Conservation (phyloP, 768 basidiomycete species). For the Tephrocybe sp. region DNA sequence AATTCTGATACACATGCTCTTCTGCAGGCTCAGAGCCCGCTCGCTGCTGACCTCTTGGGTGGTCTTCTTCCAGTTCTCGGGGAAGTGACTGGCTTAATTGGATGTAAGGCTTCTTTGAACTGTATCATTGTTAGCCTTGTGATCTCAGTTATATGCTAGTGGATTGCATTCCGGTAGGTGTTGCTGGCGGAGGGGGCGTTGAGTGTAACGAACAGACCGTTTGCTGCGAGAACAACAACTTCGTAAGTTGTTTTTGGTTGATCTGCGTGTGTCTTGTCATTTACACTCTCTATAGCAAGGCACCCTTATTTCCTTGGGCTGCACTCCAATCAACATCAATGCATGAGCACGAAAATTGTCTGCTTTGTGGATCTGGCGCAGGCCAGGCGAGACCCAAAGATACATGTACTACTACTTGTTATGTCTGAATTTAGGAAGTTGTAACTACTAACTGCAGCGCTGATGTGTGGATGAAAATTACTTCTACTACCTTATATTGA, state of each 20-base stretch:
- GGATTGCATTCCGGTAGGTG: background rate
- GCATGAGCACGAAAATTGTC: background rate
- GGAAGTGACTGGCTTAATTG: background rate
- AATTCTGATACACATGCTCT: background rate
- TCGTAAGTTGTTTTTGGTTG: background rate
- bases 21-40: background rate
- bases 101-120: background rate
- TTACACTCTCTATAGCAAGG: background rate
- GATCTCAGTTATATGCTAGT: background rate
- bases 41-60: background rate
- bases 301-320: background rate
- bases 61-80: background rate
- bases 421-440: no score
- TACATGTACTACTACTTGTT: background rate
- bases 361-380: background rate
- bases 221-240: slow-evolving; percentile 1
- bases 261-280: background rate
- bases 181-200: background rate
- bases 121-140: background rate
- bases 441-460: no score
- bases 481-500: no score
- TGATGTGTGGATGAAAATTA: no score
- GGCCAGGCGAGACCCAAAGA: background rate
- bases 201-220: background rate
- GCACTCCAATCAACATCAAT: slow-evolving; percentile 8